Conservation (phyloP, 2,329 filamentous ascomycete species). For the Pseudogymnoascus sp. region DNA sequence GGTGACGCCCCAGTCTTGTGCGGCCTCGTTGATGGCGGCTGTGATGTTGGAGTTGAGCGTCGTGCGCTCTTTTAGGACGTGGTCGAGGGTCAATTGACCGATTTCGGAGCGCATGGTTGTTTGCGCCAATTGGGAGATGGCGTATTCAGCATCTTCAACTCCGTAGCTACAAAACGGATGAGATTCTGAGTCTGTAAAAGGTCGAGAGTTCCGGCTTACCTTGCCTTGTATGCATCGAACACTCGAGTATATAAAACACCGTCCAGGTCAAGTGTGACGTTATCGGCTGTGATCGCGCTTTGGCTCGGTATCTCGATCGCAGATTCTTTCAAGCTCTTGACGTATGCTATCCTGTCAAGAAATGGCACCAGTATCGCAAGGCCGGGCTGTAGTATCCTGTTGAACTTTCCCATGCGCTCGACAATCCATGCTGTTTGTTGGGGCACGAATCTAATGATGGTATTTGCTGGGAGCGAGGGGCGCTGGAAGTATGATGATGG, state of each 20-base stretch:
- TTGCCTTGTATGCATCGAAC: slow-evolving; percentile 97
- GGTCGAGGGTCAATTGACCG: slow-evolving; percentile 89
- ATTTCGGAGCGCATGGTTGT: slow-evolving; percentile 99
- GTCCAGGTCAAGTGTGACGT: slow-evolving; percentile 93
- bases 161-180: slow-evolving; percentile 62
- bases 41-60: slow-evolving; percentile 97
- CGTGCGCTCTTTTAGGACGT: slow-evolving; percentile 94
- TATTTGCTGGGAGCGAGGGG: slow-evolving; percentile 77
- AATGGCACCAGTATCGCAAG: slow-evolving; percentile 84
- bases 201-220: slow-evolving; percentile 46
- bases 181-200: neutral
- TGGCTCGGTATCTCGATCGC: slow-evolving; percentile 97
- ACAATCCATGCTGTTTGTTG: slow-evolving; percentile 99
- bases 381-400: slow-evolving; percentile 85
- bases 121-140: slow-evolving; percentile 94
- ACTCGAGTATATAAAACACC: slow-evolving; percentile 93
- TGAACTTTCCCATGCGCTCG: slow-evolving; percentile 98
- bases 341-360: slow-evolving; percentile 92
- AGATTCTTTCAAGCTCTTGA: slow-evolving; percentile 93
- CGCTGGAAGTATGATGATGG: slow-evolving; percentile 77
- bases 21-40: slow-evolving; percentile 96
- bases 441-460: slow-evolving; percentile 92
- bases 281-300: slow-evolving; percentile 96
- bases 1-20: slow-evolving; percentile 92
- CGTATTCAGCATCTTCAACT: slow-evolving; percentile 97